Evolutionary conservation across 176 grass and related monocot genomes (phyloP).

Genomic region (Juncus inflexus): DNA sequence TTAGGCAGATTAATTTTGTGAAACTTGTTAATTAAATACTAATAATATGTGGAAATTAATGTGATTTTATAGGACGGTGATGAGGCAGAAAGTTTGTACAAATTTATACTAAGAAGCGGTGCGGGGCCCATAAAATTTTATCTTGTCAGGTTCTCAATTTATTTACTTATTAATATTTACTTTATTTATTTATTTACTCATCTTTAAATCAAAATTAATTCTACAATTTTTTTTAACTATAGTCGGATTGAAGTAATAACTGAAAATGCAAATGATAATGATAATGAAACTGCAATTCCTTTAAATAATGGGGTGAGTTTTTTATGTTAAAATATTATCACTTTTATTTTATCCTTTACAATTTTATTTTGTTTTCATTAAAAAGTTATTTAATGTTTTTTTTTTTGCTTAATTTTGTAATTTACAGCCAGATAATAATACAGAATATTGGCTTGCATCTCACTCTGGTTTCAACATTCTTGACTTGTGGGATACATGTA

Average conservation of each 20-base stretch:
- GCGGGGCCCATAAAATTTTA: slow-evolving; percentile 89
- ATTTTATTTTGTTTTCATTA: not conserved
- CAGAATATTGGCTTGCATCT: slow-evolving; percentile 84
- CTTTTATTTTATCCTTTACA: slow-evolving; percentile 5
- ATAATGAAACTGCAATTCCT: not conserved
- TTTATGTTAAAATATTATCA: not conserved
- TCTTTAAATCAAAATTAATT: slow-evolving; percentile 2
- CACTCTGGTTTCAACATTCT: slow-evolving; percentile 78
- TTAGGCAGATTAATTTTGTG: too few relatives aligned
- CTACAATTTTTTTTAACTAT: not conserved
- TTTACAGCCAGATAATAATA: slow-evolving; percentile 52
- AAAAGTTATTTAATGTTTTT: not conserved
- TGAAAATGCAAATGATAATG: not conserved
- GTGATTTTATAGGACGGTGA: slow-evolving; percentile 45
- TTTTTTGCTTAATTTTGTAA: too few relatives aligned
- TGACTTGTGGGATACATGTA: slow-evolving; percentile 90
- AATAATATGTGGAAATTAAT: slow-evolving; percentile 3
- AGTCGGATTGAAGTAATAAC: slow-evolving; percentile 7
- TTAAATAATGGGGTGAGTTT: not conserved
- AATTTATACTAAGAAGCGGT: slow-evolving; percentile 87
- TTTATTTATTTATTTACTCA: not conserved
- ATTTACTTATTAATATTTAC: not conserved
- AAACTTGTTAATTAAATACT: not conserved
- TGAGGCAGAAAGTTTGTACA: slow-evolving; percentile 79
- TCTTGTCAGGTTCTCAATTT: slow-evolving; percentile 61